Evolutionary conservation across 306 rosid genomes (phyloP), one percentile per base, ranked within the genome.

Genomic region (Comarum palustre): DNA sequence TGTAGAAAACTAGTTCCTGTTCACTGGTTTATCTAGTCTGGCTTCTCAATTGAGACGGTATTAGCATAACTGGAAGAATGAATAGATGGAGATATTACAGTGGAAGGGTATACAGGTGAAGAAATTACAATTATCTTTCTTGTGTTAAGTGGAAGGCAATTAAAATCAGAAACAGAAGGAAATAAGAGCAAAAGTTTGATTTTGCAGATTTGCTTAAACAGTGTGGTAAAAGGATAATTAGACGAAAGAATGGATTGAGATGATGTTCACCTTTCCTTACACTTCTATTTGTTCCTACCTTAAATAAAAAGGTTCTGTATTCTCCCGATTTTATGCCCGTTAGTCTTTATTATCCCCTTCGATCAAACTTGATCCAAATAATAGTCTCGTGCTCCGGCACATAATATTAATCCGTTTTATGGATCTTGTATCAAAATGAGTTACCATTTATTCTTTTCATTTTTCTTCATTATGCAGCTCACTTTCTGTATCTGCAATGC

Each of bases 401-500:
- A 60, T 8, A 57, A 8, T 22, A 47, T 58, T 46, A 10, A 34
- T 61, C 11, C 43, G 29, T 17, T 22, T 48, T 46, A 39, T 45
- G 63, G 22, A 22, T 34, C 65, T 25, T 68, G 3, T 42, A 45
- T 71, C 54, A 34, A 41, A 38, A 45, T 41, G 77, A 25, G n/a
- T 65, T 31, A 71, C 72, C 47, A 73, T 27, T 41, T 71, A 27
- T 82, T 59, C 24, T 36, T 6, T 1, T 75, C 41, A 1, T 57
- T 27, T 58, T 64, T 77, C 65, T 59, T 76, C 46, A 42, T 67
- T 58, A 71, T 86, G 84, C 97, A 94, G 98, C 79, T 94, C 98
- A 62, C 91, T 94, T 51, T 94, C 98, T 27, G 98, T 94, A 66
- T 94, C 79, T 85, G 98, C 98, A 17, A 72, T 94, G 83, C 98